Conservation (phyloP, 345 rosid genomes). For the Populus nigra region DNA sequence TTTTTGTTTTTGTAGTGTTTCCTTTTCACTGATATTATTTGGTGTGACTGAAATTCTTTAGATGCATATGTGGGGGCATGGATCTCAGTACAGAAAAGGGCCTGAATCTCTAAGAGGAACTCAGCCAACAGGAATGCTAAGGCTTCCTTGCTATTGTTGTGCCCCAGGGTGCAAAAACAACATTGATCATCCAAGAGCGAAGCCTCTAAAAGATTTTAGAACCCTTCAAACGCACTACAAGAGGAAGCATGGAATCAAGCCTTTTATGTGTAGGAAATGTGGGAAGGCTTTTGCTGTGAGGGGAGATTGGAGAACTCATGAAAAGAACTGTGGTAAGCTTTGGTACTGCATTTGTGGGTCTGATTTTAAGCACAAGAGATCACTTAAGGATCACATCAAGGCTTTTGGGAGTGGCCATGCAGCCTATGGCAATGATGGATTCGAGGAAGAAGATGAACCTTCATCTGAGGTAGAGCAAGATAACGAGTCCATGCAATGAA, state of each 20-base stretch:
- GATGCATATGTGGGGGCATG: constrained; percentile 76
- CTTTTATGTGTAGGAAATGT: constrained; percentile 73
- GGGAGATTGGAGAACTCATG: constrained; percentile 78
- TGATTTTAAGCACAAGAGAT: constrained; percentile 63
- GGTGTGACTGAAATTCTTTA: constrained; percentile 3
- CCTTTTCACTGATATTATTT: not conserved
- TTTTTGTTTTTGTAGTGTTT: not conserved
- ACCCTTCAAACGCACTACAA: constrained; percentile 77
- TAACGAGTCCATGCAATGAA: constrained; percentile 28
- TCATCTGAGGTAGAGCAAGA: constrained; percentile 57
- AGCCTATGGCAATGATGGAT: constrained; percentile 45
- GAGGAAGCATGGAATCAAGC: constrained; percentile 68
- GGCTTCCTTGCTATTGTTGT: constrained; percentile 72
- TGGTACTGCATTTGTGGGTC: constrained; percentile 65
- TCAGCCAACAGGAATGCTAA: constrained; percentile 65
- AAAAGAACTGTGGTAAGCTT: constrained; percentile 67
- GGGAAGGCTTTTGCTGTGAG: constrained; percentile 64
- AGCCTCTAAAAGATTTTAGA: constrained; percentile 66
- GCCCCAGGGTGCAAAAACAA: constrained; percentile 66
- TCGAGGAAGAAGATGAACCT: constrained; percentile 60
- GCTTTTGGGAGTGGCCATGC: constrained; percentile 57
- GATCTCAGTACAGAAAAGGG: constrained; percentile 58
- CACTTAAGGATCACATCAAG: constrained; percentile 58
- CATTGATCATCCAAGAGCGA: constrained; percentile 67
- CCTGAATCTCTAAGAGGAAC: constrained; percentile 68